Conservation (phyloP, 2,329 filamentous ascomycete species). For the Colletotrichum melonis region DNA sequence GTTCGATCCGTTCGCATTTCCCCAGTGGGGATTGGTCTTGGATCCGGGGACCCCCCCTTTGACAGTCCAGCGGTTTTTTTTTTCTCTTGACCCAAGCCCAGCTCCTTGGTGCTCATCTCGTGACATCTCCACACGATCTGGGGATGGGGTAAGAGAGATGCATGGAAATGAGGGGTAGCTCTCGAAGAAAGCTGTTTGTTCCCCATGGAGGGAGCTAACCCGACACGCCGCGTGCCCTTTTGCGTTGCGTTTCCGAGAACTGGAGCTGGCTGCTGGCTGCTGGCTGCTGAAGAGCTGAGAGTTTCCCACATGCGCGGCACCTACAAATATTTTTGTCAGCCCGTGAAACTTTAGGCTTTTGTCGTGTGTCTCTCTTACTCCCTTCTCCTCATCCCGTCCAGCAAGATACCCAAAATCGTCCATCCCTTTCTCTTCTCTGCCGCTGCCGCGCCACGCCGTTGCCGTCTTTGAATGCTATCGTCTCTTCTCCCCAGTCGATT, state of each 20-base stretch:
- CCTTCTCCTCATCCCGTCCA: conserved; percentile 13
- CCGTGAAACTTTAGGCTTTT: conserved; percentile 26
- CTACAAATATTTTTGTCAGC: conserved; percentile 36
- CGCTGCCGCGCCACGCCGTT: neutral
- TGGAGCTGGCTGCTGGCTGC: neutral
- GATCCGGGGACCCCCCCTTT: conserved; percentile 29
- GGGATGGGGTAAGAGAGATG: conserved; percentile 28
- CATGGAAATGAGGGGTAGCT: conserved; percentile 36
- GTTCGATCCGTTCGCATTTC: conserved; percentile 27
- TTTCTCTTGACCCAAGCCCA: conserved; percentile 9
- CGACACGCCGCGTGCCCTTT: conserved; percentile 21
- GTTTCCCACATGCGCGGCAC: conserved; percentile 21
- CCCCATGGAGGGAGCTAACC: conserved; percentile 34
- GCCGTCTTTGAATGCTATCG: conserved; percentile 39
- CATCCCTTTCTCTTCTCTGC: conserved; percentile 15
- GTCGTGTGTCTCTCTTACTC: conserved; percentile 1
- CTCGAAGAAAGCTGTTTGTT: conserved; percentile 30
- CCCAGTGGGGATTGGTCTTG: conserved; percentile 28
- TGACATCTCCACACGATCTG: conserved; percentile 37
- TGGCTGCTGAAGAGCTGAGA: neutral
- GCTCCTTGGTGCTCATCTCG: conserved; percentile 33
- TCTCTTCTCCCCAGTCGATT: conserved; percentile 39
- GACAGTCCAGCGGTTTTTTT: conserved; percentile 26
- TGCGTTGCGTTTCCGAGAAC: conserved; percentile 1
- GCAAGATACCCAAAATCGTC: conserved; percentile 23